Evolutionary conservation across 129 eudicot species (phyloP).

Genomic region (Glebionis coronaria): DNA sequence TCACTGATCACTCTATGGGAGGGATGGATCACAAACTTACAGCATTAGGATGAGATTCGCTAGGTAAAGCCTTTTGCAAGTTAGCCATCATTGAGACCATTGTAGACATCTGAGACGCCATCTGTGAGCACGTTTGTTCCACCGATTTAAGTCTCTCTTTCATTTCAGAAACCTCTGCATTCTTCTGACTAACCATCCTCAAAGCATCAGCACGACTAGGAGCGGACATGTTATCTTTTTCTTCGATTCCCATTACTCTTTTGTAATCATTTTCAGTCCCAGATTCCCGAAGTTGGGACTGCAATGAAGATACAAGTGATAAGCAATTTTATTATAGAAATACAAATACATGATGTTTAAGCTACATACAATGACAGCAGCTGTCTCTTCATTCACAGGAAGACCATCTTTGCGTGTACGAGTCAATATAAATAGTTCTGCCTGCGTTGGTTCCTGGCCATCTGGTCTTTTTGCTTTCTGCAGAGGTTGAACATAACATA

Average conservation of each 20-base stretch:
- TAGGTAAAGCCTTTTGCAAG: constrained; percentile 23
- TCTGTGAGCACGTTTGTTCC: constrained; percentile 56
- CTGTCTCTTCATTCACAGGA: constrained; percentile 52
- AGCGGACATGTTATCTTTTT: constrained; percentile 25
- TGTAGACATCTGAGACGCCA: constrained; percentile 57
- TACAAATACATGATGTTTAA: not conserved
- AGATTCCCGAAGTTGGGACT: constrained; percentile 46
- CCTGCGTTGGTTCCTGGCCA: constrained; percentile 49
- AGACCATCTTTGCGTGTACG: constrained; percentile 55
- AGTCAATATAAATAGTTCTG: constrained; percentile 54
- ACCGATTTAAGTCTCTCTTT: constrained; percentile 42
- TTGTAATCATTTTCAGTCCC: constrained; percentile 31
- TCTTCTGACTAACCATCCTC: constrained; percentile 37
- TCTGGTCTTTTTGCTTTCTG: constrained; percentile 50
- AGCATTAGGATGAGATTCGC: constrained; percentile 14
- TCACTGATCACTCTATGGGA: not conserved
- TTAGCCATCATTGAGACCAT: constrained; percentile 51
- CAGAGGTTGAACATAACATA: constrained; percentile 1
- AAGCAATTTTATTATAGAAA: not conserved
- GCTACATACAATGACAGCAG: constrained; percentile 45
- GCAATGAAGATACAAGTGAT: constrained; percentile 14
- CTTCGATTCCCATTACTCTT: constrained; percentile 36
- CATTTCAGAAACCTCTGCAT: constrained; percentile 45
- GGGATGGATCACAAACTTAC: constrained; percentile 31
- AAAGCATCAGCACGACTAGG: constrained; percentile 44